Conservation (phyloP, 345 rosid species). For the Eucalyptus dawsonii region DNA sequence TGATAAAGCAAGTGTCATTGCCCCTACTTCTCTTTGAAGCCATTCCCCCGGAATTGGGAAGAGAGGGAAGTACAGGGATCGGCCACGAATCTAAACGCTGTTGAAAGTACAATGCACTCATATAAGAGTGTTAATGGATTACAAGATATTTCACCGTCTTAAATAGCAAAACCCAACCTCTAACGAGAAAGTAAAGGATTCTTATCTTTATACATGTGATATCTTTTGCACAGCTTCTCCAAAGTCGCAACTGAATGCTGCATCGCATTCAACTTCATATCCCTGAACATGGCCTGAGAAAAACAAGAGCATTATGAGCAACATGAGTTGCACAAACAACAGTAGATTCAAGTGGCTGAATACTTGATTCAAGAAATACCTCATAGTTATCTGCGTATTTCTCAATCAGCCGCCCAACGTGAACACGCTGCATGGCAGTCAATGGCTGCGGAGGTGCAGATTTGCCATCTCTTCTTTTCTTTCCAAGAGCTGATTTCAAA, state of each 20-base stretch:
- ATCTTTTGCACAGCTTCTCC: slow-evolving; percentile 61
- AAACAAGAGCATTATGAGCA: background rate
- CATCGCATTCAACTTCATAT: slow-evolving; percentile 72
- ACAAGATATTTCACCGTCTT: background rate
- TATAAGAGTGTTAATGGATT: background rate
- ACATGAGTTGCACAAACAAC: background rate
- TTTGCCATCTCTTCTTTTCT: slow-evolving; percentile 84
- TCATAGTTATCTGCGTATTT: slow-evolving; percentile 70
- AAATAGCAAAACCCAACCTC: background rate
- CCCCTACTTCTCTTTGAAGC: background rate
- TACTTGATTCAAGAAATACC: slow-evolving; percentile 16
- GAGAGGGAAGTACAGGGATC: background rate
- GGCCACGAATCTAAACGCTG: background rate
- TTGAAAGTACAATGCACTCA: background rate
- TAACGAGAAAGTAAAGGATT: slow-evolving; percentile 45
- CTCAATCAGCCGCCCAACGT: slow-evolving; percentile 45
- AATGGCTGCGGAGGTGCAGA: slow-evolving; percentile 62
- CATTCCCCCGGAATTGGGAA: background rate
- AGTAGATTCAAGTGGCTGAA: background rate
- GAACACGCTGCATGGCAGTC: slow-evolving; percentile 65
- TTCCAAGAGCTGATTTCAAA: slow-evolving; percentile 79
- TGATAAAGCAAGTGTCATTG: background rate
- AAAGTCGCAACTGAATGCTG: slow-evolving; percentile 70
- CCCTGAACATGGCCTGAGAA: slow-evolving; percentile 80
- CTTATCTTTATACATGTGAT: slow-evolving; percentile 30